These are phyloP conservation scores for Boletus tomentosulus DNA, from an alignment of 768 basidiomycete species.

Conservation along the genomic window DNA sequence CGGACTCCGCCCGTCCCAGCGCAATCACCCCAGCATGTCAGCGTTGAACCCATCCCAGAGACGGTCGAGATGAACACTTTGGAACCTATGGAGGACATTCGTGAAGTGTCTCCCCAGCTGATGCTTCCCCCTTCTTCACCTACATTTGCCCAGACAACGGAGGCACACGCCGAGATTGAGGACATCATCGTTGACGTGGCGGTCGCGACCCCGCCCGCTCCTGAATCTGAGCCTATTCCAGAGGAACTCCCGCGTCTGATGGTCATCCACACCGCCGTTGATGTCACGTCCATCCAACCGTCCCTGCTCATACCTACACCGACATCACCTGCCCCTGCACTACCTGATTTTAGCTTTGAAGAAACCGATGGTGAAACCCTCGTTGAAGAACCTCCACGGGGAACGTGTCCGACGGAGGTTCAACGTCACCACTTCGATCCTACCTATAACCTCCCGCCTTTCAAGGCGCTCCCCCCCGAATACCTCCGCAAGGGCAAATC, in stretches of 20 bases:
- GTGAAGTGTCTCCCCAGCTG: constrained; percentile 23
- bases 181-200: not conserved
- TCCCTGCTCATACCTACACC: constrained; percentile 36
- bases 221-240: constrained; percentile 1
- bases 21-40: constrained; percentile 7
- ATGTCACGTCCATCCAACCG: constrained; percentile 24
- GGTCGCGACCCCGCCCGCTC: not conserved
- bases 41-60: constrained; percentile 7
- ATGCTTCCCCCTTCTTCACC: constrained; percentile 24
- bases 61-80: constrained; percentile 11
- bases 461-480: constrained; percentile 52
- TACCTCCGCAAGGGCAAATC: constrained; percentile 48
- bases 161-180: not conserved
- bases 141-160: not conserved
- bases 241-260: constrained; percentile 11
- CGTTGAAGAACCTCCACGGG: constrained; percentile 14
- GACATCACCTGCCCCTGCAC: constrained; percentile 29
- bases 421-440: constrained; percentile 40
- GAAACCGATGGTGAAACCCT: constrained; percentile 24
- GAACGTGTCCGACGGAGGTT: constrained; percentile 13
- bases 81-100: constrained; percentile 18
- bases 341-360: constrained; percentile 33
- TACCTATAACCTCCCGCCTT: constrained; percentile 51
- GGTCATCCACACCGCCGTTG: constrained; percentile 26
- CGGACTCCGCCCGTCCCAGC: constrained; percentile 11